These are phyloP conservation scores for Oidium heveae DNA, from an alignment of 2,329 filamentous ascomycete species.

Conservation along the genomic window DNA sequence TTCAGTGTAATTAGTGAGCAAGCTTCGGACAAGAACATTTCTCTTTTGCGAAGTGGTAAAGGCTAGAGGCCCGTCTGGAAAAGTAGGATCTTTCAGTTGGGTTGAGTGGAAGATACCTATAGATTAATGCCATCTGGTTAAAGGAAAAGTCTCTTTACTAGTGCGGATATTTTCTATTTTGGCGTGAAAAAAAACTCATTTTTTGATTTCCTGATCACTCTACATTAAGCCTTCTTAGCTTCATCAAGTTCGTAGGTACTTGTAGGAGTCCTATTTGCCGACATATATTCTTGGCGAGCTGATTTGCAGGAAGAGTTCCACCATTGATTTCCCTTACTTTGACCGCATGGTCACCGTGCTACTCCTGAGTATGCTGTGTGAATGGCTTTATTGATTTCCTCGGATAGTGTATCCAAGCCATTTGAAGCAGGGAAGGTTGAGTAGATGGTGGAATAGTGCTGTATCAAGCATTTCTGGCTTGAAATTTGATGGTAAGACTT, in stretches of 20 bases:
- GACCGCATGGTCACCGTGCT: not conserved
- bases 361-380: not conserved
- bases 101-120: not conserved
- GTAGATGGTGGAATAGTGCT: too few relatives aligned
- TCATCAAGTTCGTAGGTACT: not conserved
- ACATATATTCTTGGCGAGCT: not conserved
- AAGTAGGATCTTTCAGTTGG: not conserved
- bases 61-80: not conserved
- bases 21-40: not conserved
- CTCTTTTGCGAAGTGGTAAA: not conserved
- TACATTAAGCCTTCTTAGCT: not conserved
- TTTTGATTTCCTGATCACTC: not conserved
- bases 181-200: not conserved
- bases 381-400: not conserved
- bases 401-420: not conserved
- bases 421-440: not conserved
- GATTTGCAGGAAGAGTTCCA: not conserved
- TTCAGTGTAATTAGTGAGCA: not conserved
- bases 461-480: too few relatives aligned
- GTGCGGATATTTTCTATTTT: not conserved
- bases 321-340: not conserved
- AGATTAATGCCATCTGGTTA: not conserved
- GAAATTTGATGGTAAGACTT: too few relatives aligned
- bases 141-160: not conserved
- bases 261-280: not conserved